A percentile compares a stretch with the other conserved stretches of the same genome.
Conservation (phyloP, 192 early-diverging fungal species). For the Entophlyctis luteolus region DNA sequence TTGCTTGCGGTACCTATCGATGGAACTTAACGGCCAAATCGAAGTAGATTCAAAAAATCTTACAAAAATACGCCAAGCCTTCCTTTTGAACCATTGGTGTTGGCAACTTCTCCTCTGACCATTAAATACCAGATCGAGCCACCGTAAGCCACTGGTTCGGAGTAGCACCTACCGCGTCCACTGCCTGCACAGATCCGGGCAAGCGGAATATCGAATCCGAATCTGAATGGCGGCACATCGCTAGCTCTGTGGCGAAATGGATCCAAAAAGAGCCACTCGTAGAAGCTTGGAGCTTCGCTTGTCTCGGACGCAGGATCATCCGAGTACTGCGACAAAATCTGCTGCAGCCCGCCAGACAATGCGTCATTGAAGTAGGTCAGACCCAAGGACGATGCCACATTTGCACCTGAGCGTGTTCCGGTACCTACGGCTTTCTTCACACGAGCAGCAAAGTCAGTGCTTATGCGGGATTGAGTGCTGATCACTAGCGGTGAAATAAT, state of each 20-base stretch:
- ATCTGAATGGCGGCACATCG: slow-evolving; percentile 5
- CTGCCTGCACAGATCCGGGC: neutral
- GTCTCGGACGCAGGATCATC: neutral
- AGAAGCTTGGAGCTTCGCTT: neutral
- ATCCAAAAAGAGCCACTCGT: slow-evolving; percentile 10
- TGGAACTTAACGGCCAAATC: neutral
- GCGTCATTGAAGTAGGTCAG: neutral
- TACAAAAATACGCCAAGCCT: neutral
- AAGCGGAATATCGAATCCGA: neutral
- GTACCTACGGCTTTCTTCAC: neutral
- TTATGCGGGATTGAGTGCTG: neutral
- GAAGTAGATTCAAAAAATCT: too few species aligned
- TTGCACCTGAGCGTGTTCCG: too few species aligned
- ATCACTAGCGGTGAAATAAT: neutral
- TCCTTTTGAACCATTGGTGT: neutral
- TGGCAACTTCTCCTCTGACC: neutral
- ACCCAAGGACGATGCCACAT: neutral
- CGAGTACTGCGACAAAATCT: too few species aligned
- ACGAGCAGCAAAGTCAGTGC: neutral
- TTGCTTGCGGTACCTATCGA: slow-evolving; percentile 4
- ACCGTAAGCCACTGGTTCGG: neutral
- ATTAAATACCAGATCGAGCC: slow-evolving; percentile 13
- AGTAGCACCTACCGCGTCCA: neutral
- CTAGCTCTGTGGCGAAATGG: slow-evolving; percentile 2
- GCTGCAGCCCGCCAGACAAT: neutral